phyloP scores from a whole-genome alignment of 148 eudicot species.

The Arctostaphylos glauca region DNA sequence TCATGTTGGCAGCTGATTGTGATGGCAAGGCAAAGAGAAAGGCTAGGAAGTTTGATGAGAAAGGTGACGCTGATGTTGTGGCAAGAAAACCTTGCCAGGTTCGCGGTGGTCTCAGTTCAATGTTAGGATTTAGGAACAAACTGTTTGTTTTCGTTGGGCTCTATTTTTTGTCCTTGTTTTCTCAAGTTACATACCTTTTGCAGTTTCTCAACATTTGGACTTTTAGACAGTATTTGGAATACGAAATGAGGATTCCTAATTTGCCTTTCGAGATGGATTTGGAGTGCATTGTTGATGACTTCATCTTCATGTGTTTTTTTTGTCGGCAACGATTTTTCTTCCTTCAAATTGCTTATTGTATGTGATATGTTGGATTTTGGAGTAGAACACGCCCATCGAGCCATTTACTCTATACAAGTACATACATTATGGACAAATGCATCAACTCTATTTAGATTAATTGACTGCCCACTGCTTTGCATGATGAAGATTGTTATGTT shows the following conservation, averaged over 20 bases:
- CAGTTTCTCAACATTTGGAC: slow-evolving; percentile 95
- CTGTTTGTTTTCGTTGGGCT: slow-evolving; percentile 8
- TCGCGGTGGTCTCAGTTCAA: slow-evolving; percentile 6
- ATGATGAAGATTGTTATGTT: neutral
- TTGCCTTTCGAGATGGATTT: slow-evolving; percentile 63
- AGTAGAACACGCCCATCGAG: neutral
- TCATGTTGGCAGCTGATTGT: slow-evolving; percentile 87
- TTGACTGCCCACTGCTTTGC: neutral
- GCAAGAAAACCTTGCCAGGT: slow-evolving; percentile 92
- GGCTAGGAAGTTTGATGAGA: slow-evolving; percentile 87
- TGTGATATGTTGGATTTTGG: neutral
- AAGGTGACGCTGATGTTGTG: slow-evolving; percentile 56
- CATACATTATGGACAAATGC: neutral
- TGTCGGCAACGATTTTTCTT: slow-evolving; percentile 78
- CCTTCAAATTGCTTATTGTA: neutral
- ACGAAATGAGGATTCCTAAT: slow-evolving; percentile 77
- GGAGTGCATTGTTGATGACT: slow-evolving; percentile 88
- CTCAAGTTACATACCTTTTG: slow-evolving; percentile 24
- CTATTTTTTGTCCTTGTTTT: neutral
- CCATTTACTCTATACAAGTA: neutral
- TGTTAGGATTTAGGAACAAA: neutral
- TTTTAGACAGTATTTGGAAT: slow-evolving; percentile 82
- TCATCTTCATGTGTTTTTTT: slow-evolving; percentile 96
- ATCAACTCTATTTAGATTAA: neutral
- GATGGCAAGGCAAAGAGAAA: slow-evolving; percentile 98